Percentiles rank a stretch among this genome's conserved stretches.
phyloP scores from a whole-genome alignment of 2,329 filamentous ascomycete species.

The Atkinsonella texensis region DNA sequence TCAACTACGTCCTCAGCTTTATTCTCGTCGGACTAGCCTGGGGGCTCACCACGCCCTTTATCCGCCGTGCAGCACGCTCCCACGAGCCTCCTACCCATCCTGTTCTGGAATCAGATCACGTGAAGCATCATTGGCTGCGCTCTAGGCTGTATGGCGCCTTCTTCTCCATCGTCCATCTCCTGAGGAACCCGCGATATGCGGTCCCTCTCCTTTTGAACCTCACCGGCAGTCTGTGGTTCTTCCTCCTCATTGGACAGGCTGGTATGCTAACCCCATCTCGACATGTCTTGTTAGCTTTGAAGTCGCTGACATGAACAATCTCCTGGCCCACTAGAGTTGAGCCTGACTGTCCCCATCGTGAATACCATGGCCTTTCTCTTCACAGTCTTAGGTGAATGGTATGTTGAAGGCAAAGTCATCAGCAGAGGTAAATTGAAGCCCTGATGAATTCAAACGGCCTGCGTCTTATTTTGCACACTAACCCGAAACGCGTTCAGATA shows the following conservation, averaged over 20 bases:
- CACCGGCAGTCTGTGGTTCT: slow-evolving; percentile 94
- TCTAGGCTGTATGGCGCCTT: slow-evolving; percentile 51
- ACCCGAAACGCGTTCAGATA: slow-evolving; percentile 41
- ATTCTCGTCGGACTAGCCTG: slow-evolving; percentile 83
- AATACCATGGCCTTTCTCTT: slow-evolving; percentile 95
- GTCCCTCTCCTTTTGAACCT: slow-evolving; percentile 77
- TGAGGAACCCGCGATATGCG: slow-evolving; percentile 73
- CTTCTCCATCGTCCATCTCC: slow-evolving; percentile 65
- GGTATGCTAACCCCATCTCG: slow-evolving; percentile 42
- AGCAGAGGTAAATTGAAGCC: slow-evolving; percentile 46
- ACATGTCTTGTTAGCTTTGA: neutral
- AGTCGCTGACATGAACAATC: neutral
- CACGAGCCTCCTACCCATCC: slow-evolving; percentile 54
- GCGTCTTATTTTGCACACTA: slow-evolving; percentile 1
- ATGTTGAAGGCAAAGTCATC: slow-evolving; percentile 84
- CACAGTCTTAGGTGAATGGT: slow-evolving; percentile 90
- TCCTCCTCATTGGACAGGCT: slow-evolving; percentile 81
- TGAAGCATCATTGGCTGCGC: slow-evolving; percentile 48
- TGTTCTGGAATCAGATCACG: slow-evolving; percentile 35
- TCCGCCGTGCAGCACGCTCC: slow-evolving; percentile 69
- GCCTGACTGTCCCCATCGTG: slow-evolving; percentile 85
- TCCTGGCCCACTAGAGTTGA: slow-evolving; percentile 52
- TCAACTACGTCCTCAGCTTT: slow-evolving; percentile 84
- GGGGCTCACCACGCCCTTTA: slow-evolving; percentile 89
- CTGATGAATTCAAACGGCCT: neutral